Percentiles rank a stretch among this genome's conserved stretches.
Conservation (phyloP, 2,329 filamentous ascomycete species). For the Sclerotinia spermophila region DNA sequence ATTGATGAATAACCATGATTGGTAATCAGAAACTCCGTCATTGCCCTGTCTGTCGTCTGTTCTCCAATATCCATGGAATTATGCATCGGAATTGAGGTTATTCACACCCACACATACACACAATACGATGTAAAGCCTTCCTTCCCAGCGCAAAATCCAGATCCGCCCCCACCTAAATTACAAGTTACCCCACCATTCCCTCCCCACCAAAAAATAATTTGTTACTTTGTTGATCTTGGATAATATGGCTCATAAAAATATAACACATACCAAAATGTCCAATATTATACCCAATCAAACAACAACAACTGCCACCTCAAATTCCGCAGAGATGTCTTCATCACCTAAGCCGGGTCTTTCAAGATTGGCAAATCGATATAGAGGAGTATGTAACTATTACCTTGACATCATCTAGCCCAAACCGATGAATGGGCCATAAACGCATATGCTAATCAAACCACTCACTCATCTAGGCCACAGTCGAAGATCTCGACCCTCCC, state of each 20-base stretch:
- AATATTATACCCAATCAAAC: slow-evolving; percentile 23
- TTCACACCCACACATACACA: neutral
- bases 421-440: neutral
- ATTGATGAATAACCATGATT: neutral
- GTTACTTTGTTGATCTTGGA: neutral
- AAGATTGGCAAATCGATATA: slow-evolving; percentile 44
- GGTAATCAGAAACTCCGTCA: neutral
- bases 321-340: slow-evolving; percentile 27
- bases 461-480: slow-evolving; percentile 62
- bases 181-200: slow-evolving; percentile 1
- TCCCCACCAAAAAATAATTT: slow-evolving; percentile 11
- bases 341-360: slow-evolving; percentile 28
- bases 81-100: neutral
- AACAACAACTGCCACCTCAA: slow-evolving; percentile 18
- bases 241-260: neutral
- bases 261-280: neutral
- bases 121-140: neutral
- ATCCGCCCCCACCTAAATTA: neutral
- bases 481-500: slow-evolving; percentile 94
- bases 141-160: neutral
- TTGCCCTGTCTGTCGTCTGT: neutral
- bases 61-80: neutral
- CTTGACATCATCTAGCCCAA: neutral
- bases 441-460: neutral
- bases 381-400: slow-evolving; percentile 49